Base-by-base conservation (phyloP, 495 filamentous ascomycete genomes). In the Lophium mytilinum region DNA sequence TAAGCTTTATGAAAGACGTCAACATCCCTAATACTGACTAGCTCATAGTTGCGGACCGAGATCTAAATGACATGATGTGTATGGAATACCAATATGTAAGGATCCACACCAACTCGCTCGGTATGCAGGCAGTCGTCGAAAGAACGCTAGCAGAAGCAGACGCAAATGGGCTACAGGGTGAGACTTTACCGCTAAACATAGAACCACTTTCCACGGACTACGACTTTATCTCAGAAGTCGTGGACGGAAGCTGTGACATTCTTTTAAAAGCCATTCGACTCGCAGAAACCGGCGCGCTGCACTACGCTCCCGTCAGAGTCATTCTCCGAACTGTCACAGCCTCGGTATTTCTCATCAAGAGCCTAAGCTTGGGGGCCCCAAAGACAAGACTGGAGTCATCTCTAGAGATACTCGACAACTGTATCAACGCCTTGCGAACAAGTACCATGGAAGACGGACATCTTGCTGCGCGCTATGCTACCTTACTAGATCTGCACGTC, bases 71-170 rank as follows among this genome's bases (percentile, higher is more conserved):
- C 37, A 65, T 65, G 62, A 51, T 65, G 8, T 52, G 52, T 40
- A 79, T 80, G 19, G 78, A 80, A 50, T 80, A 80, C 55, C 71
- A 80, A 52, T 80, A 79, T 55, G 75, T 79, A 9, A 71, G 78
- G 11, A 75, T 78, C 2, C 78, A 79, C 56, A 78, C 74, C 0
- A 76, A 80, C 56, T 79, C 76, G 3, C 71, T 80, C 35, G 78
- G 76, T 10, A 79, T 80, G 76, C 78, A 80, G 62, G 78, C 78
- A 4, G 76, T 80, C 69, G 78, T 37, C 69, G 78, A 60, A 71
- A 76, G 36, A 66, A 63, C 64, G 9, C 49, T 66, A 7, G 60
- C 60, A 3, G 60, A 63, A 33, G 46, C 60, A 9, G 59, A 58
- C 52, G 50, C 55, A 0, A 58, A 65, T 17, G 56, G 54, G 4